These are phyloP conservation scores for Miscanthus lutarioriparius DNA, from an alignment of 176 grass and related monocot species.

Conservation along the genomic window DNA sequence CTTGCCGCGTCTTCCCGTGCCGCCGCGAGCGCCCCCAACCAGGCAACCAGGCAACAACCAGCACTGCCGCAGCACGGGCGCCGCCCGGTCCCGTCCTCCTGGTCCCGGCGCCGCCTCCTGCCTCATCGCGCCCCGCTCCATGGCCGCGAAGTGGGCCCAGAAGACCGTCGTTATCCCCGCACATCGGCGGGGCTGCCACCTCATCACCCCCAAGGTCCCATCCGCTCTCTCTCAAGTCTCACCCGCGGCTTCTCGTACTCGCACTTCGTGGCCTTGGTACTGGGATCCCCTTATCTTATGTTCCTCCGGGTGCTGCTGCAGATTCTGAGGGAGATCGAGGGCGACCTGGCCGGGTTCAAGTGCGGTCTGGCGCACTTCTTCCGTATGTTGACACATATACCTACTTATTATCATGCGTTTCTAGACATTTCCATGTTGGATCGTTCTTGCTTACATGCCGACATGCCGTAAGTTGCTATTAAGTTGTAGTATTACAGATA, in stretches of 20 bases:
- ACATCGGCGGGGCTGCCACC: conserved; percentile 85
- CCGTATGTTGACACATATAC: conserved; percentile 53
- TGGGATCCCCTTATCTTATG: neutral
- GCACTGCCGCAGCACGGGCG: conserved; percentile 15
- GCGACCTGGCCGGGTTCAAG: conserved; percentile 80
- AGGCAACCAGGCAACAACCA: neutral
- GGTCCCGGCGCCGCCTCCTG: neutral
- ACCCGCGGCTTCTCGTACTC: neutral
- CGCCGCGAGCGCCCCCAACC: neutral
- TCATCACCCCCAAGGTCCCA: conserved; percentile 76
- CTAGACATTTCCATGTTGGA: neutral
- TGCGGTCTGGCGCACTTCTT: conserved; percentile 93
- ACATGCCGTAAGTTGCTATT: neutral
- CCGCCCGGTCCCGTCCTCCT: neutral
- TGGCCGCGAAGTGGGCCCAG: conserved; percentile 97
- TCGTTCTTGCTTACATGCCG: neutral
- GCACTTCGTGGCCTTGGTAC: neutral
- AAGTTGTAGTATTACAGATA: neutral
- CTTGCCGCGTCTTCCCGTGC: neutral
- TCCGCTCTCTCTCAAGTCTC: neutral
- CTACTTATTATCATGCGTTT: neutral
- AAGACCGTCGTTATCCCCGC: conserved; percentile 86
- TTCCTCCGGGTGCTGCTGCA: conserved; percentile 28
- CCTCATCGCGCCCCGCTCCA: conserved; percentile 13
- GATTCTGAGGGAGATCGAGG: conserved; percentile 80